These are phyloP conservation scores for Piloderma croceum DNA, from an alignment of 768 basidiomycete species.

Conservation along the genomic window DNA sequence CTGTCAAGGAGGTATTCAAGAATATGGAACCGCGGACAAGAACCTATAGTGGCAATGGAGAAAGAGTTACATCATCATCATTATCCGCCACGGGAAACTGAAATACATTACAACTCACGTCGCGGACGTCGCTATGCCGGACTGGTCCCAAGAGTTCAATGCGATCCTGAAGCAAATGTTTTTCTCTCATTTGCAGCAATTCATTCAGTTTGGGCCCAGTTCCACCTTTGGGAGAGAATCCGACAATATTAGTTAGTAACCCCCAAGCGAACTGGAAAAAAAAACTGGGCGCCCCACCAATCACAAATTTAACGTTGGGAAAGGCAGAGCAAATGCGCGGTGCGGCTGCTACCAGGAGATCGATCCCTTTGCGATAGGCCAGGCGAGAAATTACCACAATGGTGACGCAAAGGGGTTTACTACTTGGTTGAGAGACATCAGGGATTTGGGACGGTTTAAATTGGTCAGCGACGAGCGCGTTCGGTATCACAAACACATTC, in stretches of 20 bases:
- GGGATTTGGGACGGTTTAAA: slow-evolving; percentile 57
- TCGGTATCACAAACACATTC: slow-evolving; percentile 89
- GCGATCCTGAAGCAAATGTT: slow-evolving; percentile 80
- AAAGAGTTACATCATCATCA: no score
- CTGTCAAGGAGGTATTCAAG: slow-evolving; percentile 92
- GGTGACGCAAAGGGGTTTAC: slow-evolving; percentile 53
- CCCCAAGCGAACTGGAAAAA: slow-evolving; percentile 1
- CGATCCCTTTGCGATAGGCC: slow-evolving; percentile 94
- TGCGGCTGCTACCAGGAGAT: slow-evolving; percentile 87
- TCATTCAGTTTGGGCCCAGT: slow-evolving; percentile 95
- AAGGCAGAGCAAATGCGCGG: slow-evolving; percentile 84
- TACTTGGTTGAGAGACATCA: not conserved
- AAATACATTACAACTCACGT: slow-evolving; percentile 48
- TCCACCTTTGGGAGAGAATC: no score
- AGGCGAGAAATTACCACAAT: slow-evolving; percentile 88
- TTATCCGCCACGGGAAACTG: no score
- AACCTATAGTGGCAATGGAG: slow-evolving; percentile 43
- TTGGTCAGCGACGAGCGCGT: slow-evolving; percentile 80
- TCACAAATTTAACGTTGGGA: slow-evolving; percentile 82
- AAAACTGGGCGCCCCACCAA: slow-evolving; percentile 45
- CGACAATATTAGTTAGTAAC: no score
- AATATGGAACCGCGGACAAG: slow-evolving; percentile 83
- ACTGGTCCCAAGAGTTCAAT: slow-evolving; percentile 87
- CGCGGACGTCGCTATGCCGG: slow-evolving; percentile 73
- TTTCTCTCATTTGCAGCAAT: slow-evolving; percentile 92